phyloP scores from a whole-genome alignment of 345 rosid genomes.

The Brassica napus region DNA sequence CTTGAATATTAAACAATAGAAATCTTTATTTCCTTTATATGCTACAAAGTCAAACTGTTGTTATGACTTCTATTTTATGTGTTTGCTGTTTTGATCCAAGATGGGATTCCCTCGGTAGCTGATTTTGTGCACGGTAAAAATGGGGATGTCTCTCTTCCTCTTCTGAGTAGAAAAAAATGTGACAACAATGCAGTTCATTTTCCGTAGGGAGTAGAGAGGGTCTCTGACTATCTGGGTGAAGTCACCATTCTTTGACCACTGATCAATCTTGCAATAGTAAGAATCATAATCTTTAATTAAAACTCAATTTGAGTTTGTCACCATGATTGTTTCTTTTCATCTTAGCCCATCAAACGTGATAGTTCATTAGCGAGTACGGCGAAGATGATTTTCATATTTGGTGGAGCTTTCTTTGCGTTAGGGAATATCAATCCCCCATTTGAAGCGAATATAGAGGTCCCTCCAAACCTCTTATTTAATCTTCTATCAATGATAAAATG shows the following conservation, averaged over 20 bases:
- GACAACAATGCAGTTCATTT: slow-evolving; percentile 76
- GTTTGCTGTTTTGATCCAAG: slow-evolving; percentile 43
- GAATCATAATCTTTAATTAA: not conserved
- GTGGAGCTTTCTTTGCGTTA: slow-evolving; percentile 90
- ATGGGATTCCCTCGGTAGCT: slow-evolving; percentile 71
- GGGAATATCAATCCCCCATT: slow-evolving; percentile 97
- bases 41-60: too few species aligned
- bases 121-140: slow-evolving; percentile 65
- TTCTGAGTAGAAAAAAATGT: slow-evolving; percentile 48
- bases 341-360: slow-evolving; percentile 86
- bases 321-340: not conserved
- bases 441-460: slow-evolving; percentile 68
- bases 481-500: not conserved
- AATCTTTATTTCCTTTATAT: too few species aligned
- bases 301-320: not conserved
- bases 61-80: not conserved
- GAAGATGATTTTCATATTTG: slow-evolving; percentile 75
- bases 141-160: slow-evolving; percentile 54
- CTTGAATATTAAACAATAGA: too few species aligned
- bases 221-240: slow-evolving; percentile 80
- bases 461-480: slow-evolving; percentile 13
- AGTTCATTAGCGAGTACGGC: slow-evolving; percentile 86
- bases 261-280: slow-evolving; percentile 86
- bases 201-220: slow-evolving; percentile 55
- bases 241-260: slow-evolving; percentile 86